These are phyloP conservation scores for Chrysophaeum taylorii DNA, from an alignment of 352 stramenopile genomes.

Conservation along the genomic window DNA sequence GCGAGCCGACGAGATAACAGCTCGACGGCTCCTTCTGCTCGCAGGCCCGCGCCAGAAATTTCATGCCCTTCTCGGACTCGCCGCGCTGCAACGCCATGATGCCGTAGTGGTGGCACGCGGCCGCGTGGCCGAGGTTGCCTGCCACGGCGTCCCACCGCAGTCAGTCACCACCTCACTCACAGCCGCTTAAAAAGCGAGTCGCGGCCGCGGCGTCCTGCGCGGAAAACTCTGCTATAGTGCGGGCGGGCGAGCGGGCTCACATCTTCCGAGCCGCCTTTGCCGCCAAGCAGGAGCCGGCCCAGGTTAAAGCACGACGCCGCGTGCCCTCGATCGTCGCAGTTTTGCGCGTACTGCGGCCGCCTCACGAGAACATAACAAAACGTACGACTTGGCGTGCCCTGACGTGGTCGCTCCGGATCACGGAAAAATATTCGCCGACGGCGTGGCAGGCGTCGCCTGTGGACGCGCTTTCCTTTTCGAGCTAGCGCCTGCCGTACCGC, in stretches of 20 bases:
- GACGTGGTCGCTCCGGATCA: constrained; percentile 69
- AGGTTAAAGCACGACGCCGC: constrained; percentile 69
- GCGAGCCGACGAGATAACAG: constrained; percentile 62
- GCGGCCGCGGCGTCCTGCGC: no score
- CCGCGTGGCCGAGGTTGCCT: constrained; percentile 52
- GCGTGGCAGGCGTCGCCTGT: constrained; percentile 68
- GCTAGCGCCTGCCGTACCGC: no score
- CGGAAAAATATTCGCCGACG: constrained; percentile 66
- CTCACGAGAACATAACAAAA: no score
- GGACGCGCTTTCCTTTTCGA: no score
- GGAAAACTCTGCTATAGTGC: no score
- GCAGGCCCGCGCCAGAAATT: constrained; percentile 60
- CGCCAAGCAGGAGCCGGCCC: constrained; percentile 57
- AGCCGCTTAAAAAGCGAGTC: no score
- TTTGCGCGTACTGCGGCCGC: constrained; percentile 66
- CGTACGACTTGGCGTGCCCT: constrained; percentile 55
- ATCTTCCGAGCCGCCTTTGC: constrained; percentile 49
- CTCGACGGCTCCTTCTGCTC: constrained; percentile 16
- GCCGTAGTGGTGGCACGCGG: constrained; percentile 66
- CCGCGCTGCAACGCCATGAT: constrained; percentile 62
- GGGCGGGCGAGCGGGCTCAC: no score
- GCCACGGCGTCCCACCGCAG: no score
- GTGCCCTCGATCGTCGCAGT: constrained; percentile 65
- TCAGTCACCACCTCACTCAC: no score
- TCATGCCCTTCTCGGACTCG: constrained; percentile 51